Conservation (phyloP, 2,329 filamentous ascomycete genomes). For the Botrytis fragariae region DNA sequence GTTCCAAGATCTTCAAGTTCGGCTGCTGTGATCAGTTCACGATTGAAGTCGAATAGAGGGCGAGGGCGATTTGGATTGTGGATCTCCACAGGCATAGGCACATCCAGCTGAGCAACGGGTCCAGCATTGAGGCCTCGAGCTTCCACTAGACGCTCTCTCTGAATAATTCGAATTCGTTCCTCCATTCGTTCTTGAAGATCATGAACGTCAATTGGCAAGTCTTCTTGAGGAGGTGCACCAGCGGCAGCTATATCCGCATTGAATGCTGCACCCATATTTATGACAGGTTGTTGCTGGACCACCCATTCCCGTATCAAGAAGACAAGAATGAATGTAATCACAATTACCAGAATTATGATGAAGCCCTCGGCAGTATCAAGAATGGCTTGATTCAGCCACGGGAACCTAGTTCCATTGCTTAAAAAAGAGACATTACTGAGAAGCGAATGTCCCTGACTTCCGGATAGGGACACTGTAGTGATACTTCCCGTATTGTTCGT, state of each 20-base stretch:
- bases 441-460: constrained; percentile 43
- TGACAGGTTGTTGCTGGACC: constrained; percentile 92
- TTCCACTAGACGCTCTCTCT: constrained; percentile 22
- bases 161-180: constrained; percentile 10
- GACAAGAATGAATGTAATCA: constrained; percentile 92
- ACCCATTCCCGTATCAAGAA: constrained; percentile 98
- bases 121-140: not conserved
- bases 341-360: constrained; percentile 86
- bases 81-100: not conserved
- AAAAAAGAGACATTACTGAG: constrained; percentile 58
- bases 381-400: constrained; percentile 71
- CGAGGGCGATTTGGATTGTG: not conserved
- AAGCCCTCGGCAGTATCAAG: constrained; percentile 88
- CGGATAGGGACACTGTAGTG: constrained; percentile 12
- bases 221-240: constrained; percentile 34
- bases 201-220: constrained; percentile 12
- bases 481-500: constrained; percentile 22
- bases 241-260: constrained; percentile 55
- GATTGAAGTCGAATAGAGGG: not conserved
- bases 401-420: constrained; percentile 63
- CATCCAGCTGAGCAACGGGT: not conserved
- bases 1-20: not conserved
- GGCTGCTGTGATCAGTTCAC: not conserved
- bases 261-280: constrained; percentile 68
- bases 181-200: constrained; percentile 17